A percentile compares a stretch with the other conserved stretches of the same genome.
These are phyloP conservation scores for Nigrospora sphaerica DNA, from an alignment of 2,329 filamentous ascomycete genomes.

Conservation along the genomic window DNA sequence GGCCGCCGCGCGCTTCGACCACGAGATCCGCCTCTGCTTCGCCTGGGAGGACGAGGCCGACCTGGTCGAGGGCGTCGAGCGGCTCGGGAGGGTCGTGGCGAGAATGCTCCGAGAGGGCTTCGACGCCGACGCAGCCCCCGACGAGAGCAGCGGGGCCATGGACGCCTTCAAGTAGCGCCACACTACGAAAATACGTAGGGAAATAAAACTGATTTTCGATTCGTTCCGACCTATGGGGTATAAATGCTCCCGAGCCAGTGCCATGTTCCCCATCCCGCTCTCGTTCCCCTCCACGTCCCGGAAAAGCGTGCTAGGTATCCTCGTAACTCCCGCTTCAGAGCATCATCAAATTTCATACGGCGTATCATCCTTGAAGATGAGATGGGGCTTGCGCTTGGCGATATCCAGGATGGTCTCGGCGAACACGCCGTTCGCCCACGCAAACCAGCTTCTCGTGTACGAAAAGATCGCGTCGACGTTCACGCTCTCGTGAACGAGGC, in stretches of 20 bases:
- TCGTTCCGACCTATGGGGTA: too few species aligned
- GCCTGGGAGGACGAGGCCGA: constrained; percentile 63
- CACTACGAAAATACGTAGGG: too few species aligned
- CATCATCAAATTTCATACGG: constrained; percentile 44
- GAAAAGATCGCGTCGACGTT: constrained; percentile 60
- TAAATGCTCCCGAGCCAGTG: too few species aligned
- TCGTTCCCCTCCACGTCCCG: too few species aligned
- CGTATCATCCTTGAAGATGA: constrained; percentile 65
- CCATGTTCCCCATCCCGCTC: too few species aligned
- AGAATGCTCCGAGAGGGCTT: neutral
- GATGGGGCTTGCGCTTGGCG: constrained; percentile 78
- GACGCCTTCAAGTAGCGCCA: too few species aligned
- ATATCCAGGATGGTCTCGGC: constrained; percentile 87
- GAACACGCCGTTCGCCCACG: constrained; percentile 97
- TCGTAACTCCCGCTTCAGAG: neutral
- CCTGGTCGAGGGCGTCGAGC: constrained; percentile 59
- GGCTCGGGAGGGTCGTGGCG: constrained; percentile 43
- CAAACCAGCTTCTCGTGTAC: constrained; percentile 92
- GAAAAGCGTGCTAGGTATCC: too few species aligned
- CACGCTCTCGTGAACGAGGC: constrained; percentile 86
- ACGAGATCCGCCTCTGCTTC: constrained; percentile 61
- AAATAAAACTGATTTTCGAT: too few species aligned
- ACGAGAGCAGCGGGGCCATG: too few species aligned
- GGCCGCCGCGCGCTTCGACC: constrained; percentile 45
- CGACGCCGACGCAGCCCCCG: too few species aligned